Conservation (phyloP, 2,329 filamentous ascomycete genomes). For the Rhynchosporium graminicola region DNA sequence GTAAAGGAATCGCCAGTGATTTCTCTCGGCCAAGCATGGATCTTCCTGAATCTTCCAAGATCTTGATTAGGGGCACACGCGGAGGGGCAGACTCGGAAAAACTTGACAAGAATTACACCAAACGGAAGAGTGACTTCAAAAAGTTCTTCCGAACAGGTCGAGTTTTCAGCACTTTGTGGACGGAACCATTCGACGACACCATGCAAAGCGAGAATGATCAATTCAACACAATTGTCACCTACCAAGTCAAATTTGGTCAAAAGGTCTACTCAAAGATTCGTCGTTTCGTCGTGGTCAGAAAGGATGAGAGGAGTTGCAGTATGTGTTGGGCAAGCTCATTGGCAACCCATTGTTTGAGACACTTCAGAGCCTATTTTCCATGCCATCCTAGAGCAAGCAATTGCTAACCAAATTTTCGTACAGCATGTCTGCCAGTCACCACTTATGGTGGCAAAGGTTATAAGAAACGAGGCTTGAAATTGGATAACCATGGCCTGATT, state of each 20-base stretch:
- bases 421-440: constrained; percentile 30
- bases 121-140: constrained; percentile 29
- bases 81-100: constrained; percentile 17
- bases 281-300: constrained; percentile 33
- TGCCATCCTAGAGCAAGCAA: too few relatives aligned
- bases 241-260: constrained; percentile 25
- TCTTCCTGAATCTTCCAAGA: not conserved
- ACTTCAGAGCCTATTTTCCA: too few relatives aligned
- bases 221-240: constrained; percentile 24
- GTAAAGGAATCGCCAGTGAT: not conserved
- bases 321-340: too few relatives aligned
- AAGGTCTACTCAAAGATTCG: constrained; percentile 30
- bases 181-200: constrained; percentile 21
- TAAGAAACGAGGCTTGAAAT: constrained; percentile 30
- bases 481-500: constrained; percentile 31
- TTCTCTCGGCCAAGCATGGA: not conserved
- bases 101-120: constrained; percentile 26
- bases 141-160: constrained; percentile 31
- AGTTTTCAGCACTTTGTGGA: constrained; percentile 34
- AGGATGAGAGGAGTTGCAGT: constrained; percentile 20
- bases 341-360: too few relatives aligned
- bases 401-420: too few relatives aligned
- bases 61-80: constrained; percentile 18
- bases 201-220: constrained; percentile 19
- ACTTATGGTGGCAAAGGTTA: constrained; percentile 24